Evolutionary conservation across 2,329 filamentous ascomycete species (phyloP), one percentile per base, ranked within the genome.

Genomic region (Colletotrichum abscissum): DNA sequence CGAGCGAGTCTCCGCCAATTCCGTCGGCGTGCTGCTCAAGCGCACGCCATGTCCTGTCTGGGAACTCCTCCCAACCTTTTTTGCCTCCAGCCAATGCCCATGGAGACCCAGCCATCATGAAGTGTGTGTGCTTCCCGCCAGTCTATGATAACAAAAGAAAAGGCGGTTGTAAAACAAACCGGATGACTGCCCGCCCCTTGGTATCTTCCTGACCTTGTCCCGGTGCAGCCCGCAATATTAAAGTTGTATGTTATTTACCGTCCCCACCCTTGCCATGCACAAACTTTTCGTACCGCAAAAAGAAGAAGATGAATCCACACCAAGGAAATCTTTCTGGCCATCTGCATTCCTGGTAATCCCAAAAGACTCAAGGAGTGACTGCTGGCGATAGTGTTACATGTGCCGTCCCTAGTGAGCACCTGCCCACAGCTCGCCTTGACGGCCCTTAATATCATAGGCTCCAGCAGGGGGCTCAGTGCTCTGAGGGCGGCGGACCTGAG

Each of bases 401-500:
- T 8, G 2, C 22, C 42, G 11, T 30, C 42, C 22, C 80, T 83
- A 87, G 78, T 88, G 87, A 55, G 84, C 83, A 54, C 80, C 80
- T 38, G 86, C 84, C 88, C 88, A 90, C 79, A 90, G 84, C 78
- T 90, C 88, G 71, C 82, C 84, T 76, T 86, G 84, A 73, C 88
- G 86, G 70, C 89, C 86, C 81, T 91, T 92, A 75, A 89, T 85
- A 57, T 92, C 90, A 77, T 92, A 93, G 69, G 88, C 86, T 67
- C 91, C 87, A 7, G 80, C 76, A 46, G 79, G 78, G 22, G 92
- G 91, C 80, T 97, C 93, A 3, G 93, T 90, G 86, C 93, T 95
- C 77, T 93, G 92, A 4, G 93, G 92, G 72, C 93, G 89, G 69
- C 93, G 91, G 76, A 94, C 91, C 72, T 91, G 81, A 9, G 81